phyloP scores from a whole-genome alignment of 257 asterid genomes.

The Nicotiana tomentosiformis region DNA sequence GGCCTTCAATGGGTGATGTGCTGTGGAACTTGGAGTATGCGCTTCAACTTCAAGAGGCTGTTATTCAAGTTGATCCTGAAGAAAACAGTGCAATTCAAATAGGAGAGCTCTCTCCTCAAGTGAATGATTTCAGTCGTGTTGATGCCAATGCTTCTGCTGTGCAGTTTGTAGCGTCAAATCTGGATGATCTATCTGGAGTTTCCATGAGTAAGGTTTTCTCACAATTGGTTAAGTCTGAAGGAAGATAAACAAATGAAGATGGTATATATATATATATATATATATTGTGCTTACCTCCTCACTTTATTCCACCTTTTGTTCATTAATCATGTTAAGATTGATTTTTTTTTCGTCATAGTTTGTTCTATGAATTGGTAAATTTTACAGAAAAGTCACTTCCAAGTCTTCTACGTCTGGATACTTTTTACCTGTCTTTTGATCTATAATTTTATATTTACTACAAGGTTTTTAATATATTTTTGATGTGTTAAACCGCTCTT shows the following conservation, averaged over 20 bases:
- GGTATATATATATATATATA: neutral
- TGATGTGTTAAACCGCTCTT: neutral
- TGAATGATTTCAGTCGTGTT: constrained; percentile 26
- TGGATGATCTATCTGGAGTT: constrained; percentile 53
- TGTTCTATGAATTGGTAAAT: neutral
- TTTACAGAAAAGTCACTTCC: neutral
- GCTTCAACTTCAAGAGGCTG: constrained; percentile 56
- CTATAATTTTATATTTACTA: neutral
- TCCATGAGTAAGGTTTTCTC: constrained; percentile 67
- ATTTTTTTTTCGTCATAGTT: neutral
- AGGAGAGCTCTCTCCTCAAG: constrained; percentile 40
- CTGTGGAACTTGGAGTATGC: constrained; percentile 57
- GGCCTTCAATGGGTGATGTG: constrained; percentile 62
- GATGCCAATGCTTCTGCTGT: constrained; percentile 22
- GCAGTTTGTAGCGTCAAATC: constrained; percentile 33
- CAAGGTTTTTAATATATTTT: neutral
- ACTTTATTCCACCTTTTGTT: constrained; percentile 7
- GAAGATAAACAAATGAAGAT: constrained; percentile 29
- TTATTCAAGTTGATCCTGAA: constrained; percentile 44
- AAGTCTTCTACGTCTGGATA: neutral
- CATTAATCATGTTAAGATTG: neutral
- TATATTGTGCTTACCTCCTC: neutral
- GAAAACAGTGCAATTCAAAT: constrained; percentile 53
- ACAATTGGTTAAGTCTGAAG: constrained; percentile 65
- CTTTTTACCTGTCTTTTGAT: neutral